Base-by-base conservation (phyloP, 164 flowering plant species). In the Dillenia suffruticosa region DNA sequence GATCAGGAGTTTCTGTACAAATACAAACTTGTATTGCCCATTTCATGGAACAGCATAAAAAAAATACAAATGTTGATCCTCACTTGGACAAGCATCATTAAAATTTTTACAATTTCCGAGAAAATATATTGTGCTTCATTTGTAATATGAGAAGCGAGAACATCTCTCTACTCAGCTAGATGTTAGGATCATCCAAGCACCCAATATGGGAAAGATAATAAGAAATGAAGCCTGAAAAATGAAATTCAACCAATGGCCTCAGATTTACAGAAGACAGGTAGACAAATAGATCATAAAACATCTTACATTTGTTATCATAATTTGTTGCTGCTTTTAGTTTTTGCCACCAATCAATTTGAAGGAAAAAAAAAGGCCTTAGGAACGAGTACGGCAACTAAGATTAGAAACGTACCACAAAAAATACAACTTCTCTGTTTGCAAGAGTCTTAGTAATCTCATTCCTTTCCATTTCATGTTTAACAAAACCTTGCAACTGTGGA, bases 191-290 rank as follows among this genome's bases (percentile, higher is more conserved):
- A 68, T 68, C 84, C 79, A 76, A 58, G 78, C 78, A 51, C 70
- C 45, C 74, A 85, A 64, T 47, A 84, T 11, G 2, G 94, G 92
- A 71, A 90, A 84, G 48, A 68, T 69, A 49, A 87, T 55, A 16
- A 83, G 22, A 64, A 79, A 85, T 63, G 97, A 90, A 61, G 87
- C 91, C 97, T 90, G 83, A 56, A 77, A 80, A 51, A 55, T 40
- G 68, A 22, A 66, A 56, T 56, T 57, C 46, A 45, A 54, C 44
- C 9, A 58, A 9, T 64, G 14, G 57, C 55, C 17, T 53, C 43
- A 4, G 22, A 12, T 15, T 52, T 12, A 16, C 17, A 10, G 9
- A 52, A 16, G 10, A n/a, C 5, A 15, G 3, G 26, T 51, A 22
- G 17, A 44, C 15, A 19, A 1, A 10, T 17, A 0, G 5, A 9